Percentiles rank a stretch among this genome's conserved stretches.
Evolutionary conservation across 2,329 filamentous ascomycete genomes (phyloP).

Genomic region (Hansfordia pulvinata): DNA sequence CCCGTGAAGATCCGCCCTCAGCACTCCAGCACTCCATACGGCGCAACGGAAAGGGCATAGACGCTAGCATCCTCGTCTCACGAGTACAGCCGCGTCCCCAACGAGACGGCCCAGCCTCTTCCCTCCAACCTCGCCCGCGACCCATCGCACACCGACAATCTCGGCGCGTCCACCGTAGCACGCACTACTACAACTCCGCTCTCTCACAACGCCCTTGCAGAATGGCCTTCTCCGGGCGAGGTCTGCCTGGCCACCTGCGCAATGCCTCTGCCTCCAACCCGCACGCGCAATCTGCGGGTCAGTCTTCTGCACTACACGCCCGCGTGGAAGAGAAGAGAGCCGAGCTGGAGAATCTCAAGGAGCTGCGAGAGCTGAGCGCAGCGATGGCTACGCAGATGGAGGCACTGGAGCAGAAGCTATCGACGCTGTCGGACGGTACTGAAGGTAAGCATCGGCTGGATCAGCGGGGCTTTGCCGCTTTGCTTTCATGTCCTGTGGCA

Average conservation of each 20-base stretch:
- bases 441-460: constrained; percentile 45
- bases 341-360: constrained; percentile 65
- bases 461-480: no score
- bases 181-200: constrained; percentile 2
- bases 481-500: no score
- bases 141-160: no score
- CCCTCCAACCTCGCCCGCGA: no score
- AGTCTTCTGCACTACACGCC: constrained; percentile 57
- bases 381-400: constrained; percentile 75
- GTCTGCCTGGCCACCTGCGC: constrained; percentile 54
- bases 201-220: constrained; percentile 3
- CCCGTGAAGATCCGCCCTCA: no score
- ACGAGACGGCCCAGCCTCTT: no score
- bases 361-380: constrained; percentile 66
- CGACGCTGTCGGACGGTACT: constrained; percentile 67
- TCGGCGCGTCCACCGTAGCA: no score
- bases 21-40: no score
- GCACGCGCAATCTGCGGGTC: constrained; percentile 32
- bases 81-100: no score
- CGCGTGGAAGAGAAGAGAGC: constrained; percentile 78
- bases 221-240: constrained; percentile 44
- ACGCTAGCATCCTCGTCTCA: no score
- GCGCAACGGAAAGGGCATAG: no score
- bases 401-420: constrained; percentile 62
- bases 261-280: constrained; percentile 37